Evolutionary conservation across 495 filamentous ascomycete genomes (phyloP).

Genomic region (Friedmanniomyces endolithicus): DNA sequence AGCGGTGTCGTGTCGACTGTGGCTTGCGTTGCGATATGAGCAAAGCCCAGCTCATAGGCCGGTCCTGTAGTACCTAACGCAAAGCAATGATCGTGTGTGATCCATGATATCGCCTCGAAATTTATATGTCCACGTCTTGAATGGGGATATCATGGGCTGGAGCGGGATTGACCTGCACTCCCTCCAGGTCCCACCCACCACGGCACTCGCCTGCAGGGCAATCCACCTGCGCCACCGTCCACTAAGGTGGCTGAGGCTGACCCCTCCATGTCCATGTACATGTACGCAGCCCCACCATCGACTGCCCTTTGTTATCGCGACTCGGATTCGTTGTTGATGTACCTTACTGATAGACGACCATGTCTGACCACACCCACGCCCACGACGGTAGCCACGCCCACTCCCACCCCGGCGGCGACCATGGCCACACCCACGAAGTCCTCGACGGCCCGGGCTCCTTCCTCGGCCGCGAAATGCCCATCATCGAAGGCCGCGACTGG

Average conservation of each 20-base stretch:
- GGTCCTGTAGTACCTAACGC: no score
- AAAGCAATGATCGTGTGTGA: no score
- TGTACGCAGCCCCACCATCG: neutral
- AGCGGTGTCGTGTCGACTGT: neutral
- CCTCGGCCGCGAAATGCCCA: constrained; percentile 81
- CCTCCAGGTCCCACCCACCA: no score
- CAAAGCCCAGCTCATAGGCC: no score
- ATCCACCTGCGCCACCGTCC: neutral
- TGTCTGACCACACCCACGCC: constrained; percentile 32
- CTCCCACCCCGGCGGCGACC: constrained; percentile 48
- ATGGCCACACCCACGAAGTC: constrained; percentile 93
- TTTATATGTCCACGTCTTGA: neutral
- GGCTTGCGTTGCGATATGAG: neutral
- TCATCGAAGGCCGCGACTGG: constrained; percentile 81
- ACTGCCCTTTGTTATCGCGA: no score
- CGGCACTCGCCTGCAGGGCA: no score
- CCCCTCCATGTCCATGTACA: neutral
- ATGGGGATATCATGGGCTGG: no score
- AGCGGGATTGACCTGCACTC: no score
- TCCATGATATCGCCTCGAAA: no score
- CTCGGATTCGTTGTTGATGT: no score
- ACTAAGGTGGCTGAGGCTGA: neutral
- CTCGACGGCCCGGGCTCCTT: constrained; percentile 88
- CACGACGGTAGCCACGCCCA: constrained; percentile 44
- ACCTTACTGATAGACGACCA: neutral